Evolutionary conservation across 73 alveolate species (phyloP), one percentile per base, ranked within the genome.

Genomic region (Paraurostyla sp.): DNA sequence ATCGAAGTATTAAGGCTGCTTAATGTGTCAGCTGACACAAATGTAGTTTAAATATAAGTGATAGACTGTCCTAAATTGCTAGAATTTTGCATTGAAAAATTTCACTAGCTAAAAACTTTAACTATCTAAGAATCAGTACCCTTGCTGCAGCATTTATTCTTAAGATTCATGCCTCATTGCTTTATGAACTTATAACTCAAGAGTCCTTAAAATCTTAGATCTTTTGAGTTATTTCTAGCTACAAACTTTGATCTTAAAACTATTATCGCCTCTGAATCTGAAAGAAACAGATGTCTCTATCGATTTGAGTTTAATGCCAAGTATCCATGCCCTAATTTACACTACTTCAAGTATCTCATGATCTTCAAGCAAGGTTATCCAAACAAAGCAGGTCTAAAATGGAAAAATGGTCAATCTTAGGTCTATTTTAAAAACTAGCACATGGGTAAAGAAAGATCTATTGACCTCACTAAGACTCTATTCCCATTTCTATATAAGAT

Each of bases 341-440:
- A 60, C 9, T 60, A 60, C 25, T 60, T 60, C 78, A 60, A 60
- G 25, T 60, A 9, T 33, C 50, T 60, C 29, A 60, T 60, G 45
- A 60, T 29, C 50, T 60, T 60, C 32, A 9, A 32, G 7, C 15
- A 16, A 29, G 78, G 78, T 16, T 60, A 16, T 7, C 78, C 78
- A 30, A 30, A 45, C 3, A 60, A 60, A 25, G 50, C 52, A 9
- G 78, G 78, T 50, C 3, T 60, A 25, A 60, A 60, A 27, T 60
- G 78, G 78, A 60, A 60, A 60, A 30, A 29, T 7, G 78, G 78
- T 4, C 25, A 60, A 32, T 60, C 78, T 27, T 27, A 60, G 25
- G 23, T 60, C 4, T 60, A 60, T 29, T 60, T 60, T 29, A 60
- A 27, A 32, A 60, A 60, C 25, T 60, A 25, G 15, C 9, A 60